These are phyloP conservation scores for Holtermannia corniformis DNA, from an alignment of 768 basidiomycete genomes.

Conservation along the genomic window DNA sequence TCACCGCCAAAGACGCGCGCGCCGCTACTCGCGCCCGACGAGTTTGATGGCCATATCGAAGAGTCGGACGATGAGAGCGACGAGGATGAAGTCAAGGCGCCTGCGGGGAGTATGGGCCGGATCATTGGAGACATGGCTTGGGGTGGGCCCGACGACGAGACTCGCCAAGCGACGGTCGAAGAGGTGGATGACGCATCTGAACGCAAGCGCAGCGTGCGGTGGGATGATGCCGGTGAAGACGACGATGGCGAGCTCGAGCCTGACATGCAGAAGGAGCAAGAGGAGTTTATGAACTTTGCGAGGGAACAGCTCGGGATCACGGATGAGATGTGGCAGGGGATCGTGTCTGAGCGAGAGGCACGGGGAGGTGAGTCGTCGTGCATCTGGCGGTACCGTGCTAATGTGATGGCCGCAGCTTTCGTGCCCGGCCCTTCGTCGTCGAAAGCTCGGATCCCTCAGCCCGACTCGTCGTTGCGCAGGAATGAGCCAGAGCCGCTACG, in stretches of 20 bases:
- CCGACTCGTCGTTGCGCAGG: background rate
- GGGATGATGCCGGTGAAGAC: constrained; percentile 36
- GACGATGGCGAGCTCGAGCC: constrained; percentile 54
- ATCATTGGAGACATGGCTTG: constrained; percentile 30
- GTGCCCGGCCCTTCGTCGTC: constrained; percentile 14
- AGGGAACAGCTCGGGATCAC: constrained; percentile 80
- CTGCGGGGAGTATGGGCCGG: constrained; percentile 24
- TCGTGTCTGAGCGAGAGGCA: constrained; percentile 63
- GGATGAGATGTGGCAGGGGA: constrained; percentile 81
- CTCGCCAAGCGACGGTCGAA: constrained; percentile 10
- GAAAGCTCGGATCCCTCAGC: background rate
- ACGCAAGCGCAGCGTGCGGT: constrained; percentile 13
- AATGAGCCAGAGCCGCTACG: background rate
- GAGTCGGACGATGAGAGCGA: constrained; percentile 70
- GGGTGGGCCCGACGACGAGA: constrained; percentile 12
- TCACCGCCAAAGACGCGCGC: constrained; percentile 47
- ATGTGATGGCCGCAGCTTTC: constrained; percentile 25
- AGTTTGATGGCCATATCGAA: constrained; percentile 72
- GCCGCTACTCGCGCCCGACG: constrained; percentile 70
- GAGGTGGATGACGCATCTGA: constrained; percentile 14
- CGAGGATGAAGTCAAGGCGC: constrained; percentile 44
- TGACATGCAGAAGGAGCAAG: constrained; percentile 86
- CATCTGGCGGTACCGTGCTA: background rate
- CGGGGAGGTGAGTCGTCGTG: constrained; percentile 61
- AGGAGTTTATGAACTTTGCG: constrained; percentile 91